Evolutionary conservation across 2,329 filamentous ascomycete species (phyloP), one percentile per base, ranked within the genome.

Genomic region (Tympanopsis confertula): DNA sequence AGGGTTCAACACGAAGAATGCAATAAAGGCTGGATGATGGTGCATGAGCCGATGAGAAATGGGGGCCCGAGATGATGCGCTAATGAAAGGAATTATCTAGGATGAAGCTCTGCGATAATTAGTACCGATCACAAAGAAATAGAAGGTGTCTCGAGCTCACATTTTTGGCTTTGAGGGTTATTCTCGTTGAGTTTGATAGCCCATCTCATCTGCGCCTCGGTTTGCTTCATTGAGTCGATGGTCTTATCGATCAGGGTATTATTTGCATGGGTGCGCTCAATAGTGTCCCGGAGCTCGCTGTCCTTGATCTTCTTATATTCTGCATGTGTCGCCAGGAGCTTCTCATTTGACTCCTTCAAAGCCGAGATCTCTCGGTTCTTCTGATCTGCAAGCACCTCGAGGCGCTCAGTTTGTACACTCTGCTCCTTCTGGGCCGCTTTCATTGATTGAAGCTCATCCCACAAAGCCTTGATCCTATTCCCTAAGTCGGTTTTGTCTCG

Each of bases 161-260:
- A n/a, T n/a, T n/a, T n/a, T n/a, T n/a, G n/a, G n/a, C n/a, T n/a
- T n/a, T n/a, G n/a, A n/a, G n/a, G n/a, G n/a, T n/a, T n/a, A n/a
- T n/a, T n/a, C n/a, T 48, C 46, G 39, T 61, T 58, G 38, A 67
- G 48, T 24, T 58, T 61, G 37, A 67, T 59, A n/a, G 57, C 57
- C 62, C 65, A 68, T 45, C 54, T 63, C 65, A 68, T 67, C 43
- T 61, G 50, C 3, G 52, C 61, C 38, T 60, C 55, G 1, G 58
- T 57, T 40, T 61, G 54, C 35, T 55, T 57, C 44, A 66, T 48
- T 15, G 62, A 57, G 20, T 50, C 51, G 28, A 66, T 48, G 24
- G 54, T 54, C 5, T 50, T 44, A 15, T 61, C 53, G 18, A 65
- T 54, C 17, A 43, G 50, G 4, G 43, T 46, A 44, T 57, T 51